A percentile compares a stretch with the other conserved stretches of the same genome.
phyloP scores from a whole-genome alignment of 164 flowering plant genomes.

The Stephania cephalantha region DNA sequence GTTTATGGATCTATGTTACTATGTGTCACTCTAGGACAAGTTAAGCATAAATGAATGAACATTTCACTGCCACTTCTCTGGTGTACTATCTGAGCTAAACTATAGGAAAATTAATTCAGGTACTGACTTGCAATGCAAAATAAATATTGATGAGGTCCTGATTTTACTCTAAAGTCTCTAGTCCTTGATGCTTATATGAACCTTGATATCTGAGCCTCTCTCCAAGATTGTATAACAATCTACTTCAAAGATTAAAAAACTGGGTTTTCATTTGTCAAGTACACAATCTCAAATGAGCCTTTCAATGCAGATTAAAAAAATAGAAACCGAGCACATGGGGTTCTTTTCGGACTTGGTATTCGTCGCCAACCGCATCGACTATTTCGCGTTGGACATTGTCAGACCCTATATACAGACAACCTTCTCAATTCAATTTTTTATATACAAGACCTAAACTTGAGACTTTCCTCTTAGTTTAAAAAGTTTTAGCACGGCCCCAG shows the following conservation, averaged over 20 bases:
- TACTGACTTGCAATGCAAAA: neutral
- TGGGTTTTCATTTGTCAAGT: constrained; percentile 1
- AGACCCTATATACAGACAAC: too few relatives aligned
- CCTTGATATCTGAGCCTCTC: constrained; percentile 1
- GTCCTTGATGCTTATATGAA: neutral
- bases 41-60: neutral
- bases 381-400: too few relatives aligned
- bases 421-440: too few relatives aligned
- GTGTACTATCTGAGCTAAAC: neutral
- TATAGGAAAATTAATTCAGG: neutral
- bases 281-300: constrained; percentile 1
- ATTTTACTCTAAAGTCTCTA: neutral
- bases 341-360: neutral
- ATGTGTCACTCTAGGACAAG: neutral
- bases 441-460: too few relatives aligned
- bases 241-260: neutral
- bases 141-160: neutral
- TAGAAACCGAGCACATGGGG: neutral
- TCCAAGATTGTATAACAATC: neutral
- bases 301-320: neutral
- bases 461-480: too few relatives aligned
- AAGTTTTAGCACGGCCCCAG: too few relatives aligned
- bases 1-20: too few relatives aligned
- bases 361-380: too few relatives aligned
- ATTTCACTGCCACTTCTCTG: neutral